Percentiles rank a stretch among this genome's conserved stretches.
These are phyloP conservation scores for Arachis monticola DNA, from an alignment of 331 rosid species.

Conservation along the genomic window DNA sequence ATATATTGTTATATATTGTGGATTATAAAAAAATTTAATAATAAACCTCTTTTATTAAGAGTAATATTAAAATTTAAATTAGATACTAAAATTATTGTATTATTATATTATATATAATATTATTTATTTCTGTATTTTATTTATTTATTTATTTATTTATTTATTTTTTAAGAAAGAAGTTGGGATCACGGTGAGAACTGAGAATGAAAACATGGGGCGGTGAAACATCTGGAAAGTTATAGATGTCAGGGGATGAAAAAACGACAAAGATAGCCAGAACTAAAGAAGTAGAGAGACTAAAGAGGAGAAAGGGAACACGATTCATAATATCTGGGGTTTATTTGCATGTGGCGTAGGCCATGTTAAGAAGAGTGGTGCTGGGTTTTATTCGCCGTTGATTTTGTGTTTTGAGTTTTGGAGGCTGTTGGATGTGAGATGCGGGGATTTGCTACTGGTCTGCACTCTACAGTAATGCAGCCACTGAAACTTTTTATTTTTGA, in stretches of 20 bases:
- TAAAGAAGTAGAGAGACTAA: neutral
- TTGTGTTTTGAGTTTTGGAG: too few relatives aligned
- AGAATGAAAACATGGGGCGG: neutral
- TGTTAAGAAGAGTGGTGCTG: neutral
- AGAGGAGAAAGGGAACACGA: neutral
- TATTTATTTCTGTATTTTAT: too few relatives aligned
- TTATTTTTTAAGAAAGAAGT: neutral
- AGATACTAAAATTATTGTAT: too few relatives aligned
- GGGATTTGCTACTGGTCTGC: neutral
- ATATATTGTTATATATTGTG: too few relatives aligned
- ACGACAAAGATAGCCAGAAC: neutral
- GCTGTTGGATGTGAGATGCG: neutral
- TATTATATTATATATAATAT: too few relatives aligned
- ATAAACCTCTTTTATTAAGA: too few relatives aligned
- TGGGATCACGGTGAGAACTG: neutral
- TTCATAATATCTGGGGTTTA: neutral
- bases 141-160: too few relatives aligned
- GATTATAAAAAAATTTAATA: too few relatives aligned
- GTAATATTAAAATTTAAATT: too few relatives aligned
- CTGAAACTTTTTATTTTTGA: too few relatives aligned
- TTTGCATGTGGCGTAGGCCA: neutral
- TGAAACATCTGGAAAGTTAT: conserved; percentile 41
- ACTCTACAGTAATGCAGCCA: neutral
- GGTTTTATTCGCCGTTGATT: neutral
- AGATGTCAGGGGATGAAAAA: neutral